Percentiles rank a stretch among this genome's conserved stretches.
phyloP scores from a whole-genome alignment of 2,329 filamentous ascomycete species.

The Exophiala bonariae region DNA sequence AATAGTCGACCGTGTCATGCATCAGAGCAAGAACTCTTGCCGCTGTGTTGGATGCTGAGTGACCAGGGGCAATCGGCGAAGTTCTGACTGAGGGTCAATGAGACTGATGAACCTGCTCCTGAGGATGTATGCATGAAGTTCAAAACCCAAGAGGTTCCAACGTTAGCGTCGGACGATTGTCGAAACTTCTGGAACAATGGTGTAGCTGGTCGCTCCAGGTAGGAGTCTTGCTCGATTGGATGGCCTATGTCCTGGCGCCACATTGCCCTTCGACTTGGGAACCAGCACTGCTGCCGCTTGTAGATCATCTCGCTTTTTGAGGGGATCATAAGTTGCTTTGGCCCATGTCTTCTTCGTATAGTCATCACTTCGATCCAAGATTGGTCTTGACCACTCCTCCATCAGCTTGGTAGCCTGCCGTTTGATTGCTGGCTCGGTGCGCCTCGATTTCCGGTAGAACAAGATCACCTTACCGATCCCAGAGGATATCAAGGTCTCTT shows the following conservation, averaged over 20 bases:
- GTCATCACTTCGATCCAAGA: slow-evolving; percentile 89
- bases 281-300: slow-evolving; percentile 45
- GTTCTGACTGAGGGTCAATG: too few species aligned
- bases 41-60: too few species aligned
- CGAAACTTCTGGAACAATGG: slow-evolving; percentile 54
- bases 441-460: slow-evolving; percentile 95
- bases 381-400: slow-evolving; percentile 92
- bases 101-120: too few species aligned
- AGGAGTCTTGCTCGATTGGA: slow-evolving; percentile 60
- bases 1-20: too few species aligned
- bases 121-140: too few species aligned
- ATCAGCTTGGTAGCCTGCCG: slow-evolving; percentile 89
- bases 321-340: slow-evolving; percentile 61
- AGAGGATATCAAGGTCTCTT: slow-evolving; percentile 84
- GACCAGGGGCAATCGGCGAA: too few species aligned
- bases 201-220: slow-evolving; percentile 60
- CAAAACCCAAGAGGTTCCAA: neutral
- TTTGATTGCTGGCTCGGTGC: slow-evolving; percentile 85
- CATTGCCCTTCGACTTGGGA: slow-evolving; percentile 34
- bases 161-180: slow-evolving; percentile 13
- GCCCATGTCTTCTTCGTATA: slow-evolving; percentile 78
- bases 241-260: slow-evolving; percentile 27
- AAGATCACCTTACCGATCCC: slow-evolving; percentile 95
- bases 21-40: too few species aligned
- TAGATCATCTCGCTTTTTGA: slow-evolving; percentile 24